These are phyloP conservation scores for Didymellaceae sp. DNA, from an alignment of 2,329 filamentous ascomycete species.

Conservation along the genomic window DNA sequence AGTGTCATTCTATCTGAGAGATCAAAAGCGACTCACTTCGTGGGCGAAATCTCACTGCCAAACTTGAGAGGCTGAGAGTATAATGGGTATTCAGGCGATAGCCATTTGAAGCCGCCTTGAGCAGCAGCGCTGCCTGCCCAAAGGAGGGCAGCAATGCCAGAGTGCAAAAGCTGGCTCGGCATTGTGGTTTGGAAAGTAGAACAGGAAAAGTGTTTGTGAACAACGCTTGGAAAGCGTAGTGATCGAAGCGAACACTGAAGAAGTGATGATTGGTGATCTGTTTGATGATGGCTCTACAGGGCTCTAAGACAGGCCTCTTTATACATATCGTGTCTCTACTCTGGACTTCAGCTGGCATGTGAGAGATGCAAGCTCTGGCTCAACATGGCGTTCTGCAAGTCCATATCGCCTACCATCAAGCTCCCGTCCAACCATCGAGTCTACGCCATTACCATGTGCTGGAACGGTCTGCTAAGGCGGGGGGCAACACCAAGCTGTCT, in stretches of 20 bases:
- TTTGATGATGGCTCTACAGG: neutral
- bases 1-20: neutral
- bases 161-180: neutral
- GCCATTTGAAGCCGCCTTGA: neutral
- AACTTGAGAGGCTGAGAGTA: neutral
- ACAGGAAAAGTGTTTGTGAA: neutral
- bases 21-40: neutral
- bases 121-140: neutral
- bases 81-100: conserved; percentile 1
- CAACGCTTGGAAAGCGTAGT: neutral
- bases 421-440: neutral
- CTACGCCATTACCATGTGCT: neutral
- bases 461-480: too few species aligned
- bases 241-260: neutral
- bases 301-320: neutral
- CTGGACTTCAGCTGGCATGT: neutral
- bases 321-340: neutral
- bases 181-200: neutral
- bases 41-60: neutral
- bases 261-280: neutral
- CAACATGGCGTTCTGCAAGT: neutral
- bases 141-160: neutral
- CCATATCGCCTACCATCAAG: neutral
- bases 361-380: neutral
- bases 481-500: neutral